Base-by-base conservation (phyloP, 169 alveolate genomes). In the Babesia ovis region DNA sequence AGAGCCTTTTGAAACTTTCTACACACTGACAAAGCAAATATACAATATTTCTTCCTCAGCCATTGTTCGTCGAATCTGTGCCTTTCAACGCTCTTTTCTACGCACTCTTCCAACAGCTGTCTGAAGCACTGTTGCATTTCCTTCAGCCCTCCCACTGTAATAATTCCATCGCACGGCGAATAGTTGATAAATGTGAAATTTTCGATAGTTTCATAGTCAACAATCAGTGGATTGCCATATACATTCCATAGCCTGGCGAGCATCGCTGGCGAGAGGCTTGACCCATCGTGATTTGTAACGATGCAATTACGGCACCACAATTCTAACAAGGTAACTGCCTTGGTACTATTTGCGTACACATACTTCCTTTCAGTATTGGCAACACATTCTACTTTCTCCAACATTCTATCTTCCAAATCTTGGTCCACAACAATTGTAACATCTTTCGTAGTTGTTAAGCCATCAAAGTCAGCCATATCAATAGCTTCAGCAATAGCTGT, bases 81-180 rank as follows among this genome's bases (percentile, higher is more conserved):
- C 12, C 31, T 35, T 42, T 64, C 61, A 50, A 35, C 55, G 51
- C 59, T n/a, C 12, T 9, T 32, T 48, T 64, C 74, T 12, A 20
- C 74, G 25, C 48, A 32, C 53, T 64, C 61, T 5, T 50, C 54
- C 60, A 64, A 11, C 39, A 56, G 29, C 50, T 68, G 71, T 41
- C 54, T 46, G 43, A 77, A 77, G 39, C 86, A 77, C 43, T 50
- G 34, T 3, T 59, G 53, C 25, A 77, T 50, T 54, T 77, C 86
- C 39, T 64, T 41, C 1, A 77, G 4, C 0, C 86, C 86, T n/a
- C 86, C 86, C 3, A 68, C 50, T 9, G 82, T 66, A 18, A 77
- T 62, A 20, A 45, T 35, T 11, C 41, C 73, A 1, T 68, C 67
- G 25, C 46, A 45, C 45, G 68, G 58, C 22, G 86, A 60, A 31